Conservation (phyloP, 2,329 filamentous ascomycete genomes). For the Epichloe gansuensis region DNA sequence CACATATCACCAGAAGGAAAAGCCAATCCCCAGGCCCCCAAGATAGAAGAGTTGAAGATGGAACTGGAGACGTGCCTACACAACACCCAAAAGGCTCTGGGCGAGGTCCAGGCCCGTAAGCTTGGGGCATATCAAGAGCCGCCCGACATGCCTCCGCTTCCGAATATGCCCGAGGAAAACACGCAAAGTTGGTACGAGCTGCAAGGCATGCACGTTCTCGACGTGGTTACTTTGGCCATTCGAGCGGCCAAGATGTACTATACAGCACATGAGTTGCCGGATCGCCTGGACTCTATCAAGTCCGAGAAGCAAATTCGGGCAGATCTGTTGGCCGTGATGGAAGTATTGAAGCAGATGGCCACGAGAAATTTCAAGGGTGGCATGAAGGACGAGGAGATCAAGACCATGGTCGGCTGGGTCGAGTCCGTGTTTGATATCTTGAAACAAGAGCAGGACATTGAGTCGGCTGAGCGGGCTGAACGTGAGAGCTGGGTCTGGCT, state of each 20-base stretch:
- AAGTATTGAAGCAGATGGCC: conserved; percentile 85
- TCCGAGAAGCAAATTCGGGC: conserved; percentile 74
- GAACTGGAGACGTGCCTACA: conserved; percentile 55
- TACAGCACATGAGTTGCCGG: conserved; percentile 78
- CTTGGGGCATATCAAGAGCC: conserved; percentile 17
- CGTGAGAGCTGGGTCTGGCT: conserved; percentile 72
- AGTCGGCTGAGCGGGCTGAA: conserved; percentile 58
- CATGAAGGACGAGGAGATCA: conserved; percentile 64
- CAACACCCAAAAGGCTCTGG: conserved; percentile 56
- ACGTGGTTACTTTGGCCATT: conserved; percentile 90
- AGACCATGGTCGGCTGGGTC: conserved; percentile 70
- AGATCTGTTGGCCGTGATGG: conserved; percentile 76
- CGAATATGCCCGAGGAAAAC: conserved; percentile 33
- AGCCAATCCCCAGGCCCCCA: conserved; percentile 71
- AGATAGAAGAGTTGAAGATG: conserved; percentile 62
- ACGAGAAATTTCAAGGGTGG: conserved; percentile 76
- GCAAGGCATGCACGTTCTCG: conserved; percentile 83
- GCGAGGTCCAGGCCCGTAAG: conserved; percentile 38
- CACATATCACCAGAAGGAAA: conserved; percentile 81
- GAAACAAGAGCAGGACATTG: conserved; percentile 62
- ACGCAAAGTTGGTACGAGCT: conserved; percentile 68
- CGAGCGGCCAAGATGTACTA: conserved; percentile 94
- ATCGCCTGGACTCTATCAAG: conserved; percentile 75
- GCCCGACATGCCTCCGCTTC: conserved; percentile 17
- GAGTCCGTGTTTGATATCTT: conserved; percentile 66